Conservation (phyloP, 2,329 filamentous ascomycete genomes). For the Coniochaeta sp. region DNA sequence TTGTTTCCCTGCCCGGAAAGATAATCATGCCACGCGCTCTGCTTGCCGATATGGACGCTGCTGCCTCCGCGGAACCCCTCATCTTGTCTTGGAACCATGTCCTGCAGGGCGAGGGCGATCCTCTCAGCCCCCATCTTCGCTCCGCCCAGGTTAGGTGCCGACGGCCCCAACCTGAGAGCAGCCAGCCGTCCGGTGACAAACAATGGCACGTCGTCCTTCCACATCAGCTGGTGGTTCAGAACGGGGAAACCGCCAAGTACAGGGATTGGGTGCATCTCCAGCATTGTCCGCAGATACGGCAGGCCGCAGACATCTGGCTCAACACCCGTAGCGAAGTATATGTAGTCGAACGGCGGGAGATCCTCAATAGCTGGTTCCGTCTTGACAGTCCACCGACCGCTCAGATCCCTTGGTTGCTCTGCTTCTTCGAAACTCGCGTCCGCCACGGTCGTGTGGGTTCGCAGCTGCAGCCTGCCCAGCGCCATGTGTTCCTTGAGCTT, state of each 20-base stretch:
- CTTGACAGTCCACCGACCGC: slow-evolving; percentile 31
- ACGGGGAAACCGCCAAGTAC: slow-evolving; percentile 62
- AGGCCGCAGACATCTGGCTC: slow-evolving; percentile 54
- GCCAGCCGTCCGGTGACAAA: slow-evolving; percentile 66
- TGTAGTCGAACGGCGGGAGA: slow-evolving; percentile 56
- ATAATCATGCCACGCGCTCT: background rate
- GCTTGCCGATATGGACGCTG: background rate
- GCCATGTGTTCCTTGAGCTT: slow-evolving; percentile 55
- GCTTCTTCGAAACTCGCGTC: slow-evolving; percentile 41
- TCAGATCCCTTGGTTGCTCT: slow-evolving; percentile 20
- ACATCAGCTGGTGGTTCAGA: slow-evolving; percentile 69
- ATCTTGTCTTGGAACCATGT: slow-evolving; percentile 20
- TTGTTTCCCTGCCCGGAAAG: background rate
- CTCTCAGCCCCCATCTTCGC: slow-evolving; percentile 67
- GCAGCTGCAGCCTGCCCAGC: slow-evolving; percentile 43
- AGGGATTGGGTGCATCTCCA: slow-evolving; percentile 52
- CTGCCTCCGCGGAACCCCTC: background rate
- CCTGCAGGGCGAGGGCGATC: slow-evolving; percentile 63
- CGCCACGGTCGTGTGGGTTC: slow-evolving; percentile 48
- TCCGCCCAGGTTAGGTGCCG: slow-evolving; percentile 66
- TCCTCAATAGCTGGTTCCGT: slow-evolving; percentile 44
- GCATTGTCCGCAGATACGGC: slow-evolving; percentile 53
- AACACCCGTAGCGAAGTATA: slow-evolving; percentile 71
- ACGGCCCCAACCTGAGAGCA: slow-evolving; percentile 61
- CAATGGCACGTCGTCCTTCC: slow-evolving; percentile 64